A percentile compares a stretch with the other conserved stretches of the same genome.
Evolutionary conservation across 1,284 basidiomycete species (phyloP).

Genomic region (Pterulicium gracile): DNA sequence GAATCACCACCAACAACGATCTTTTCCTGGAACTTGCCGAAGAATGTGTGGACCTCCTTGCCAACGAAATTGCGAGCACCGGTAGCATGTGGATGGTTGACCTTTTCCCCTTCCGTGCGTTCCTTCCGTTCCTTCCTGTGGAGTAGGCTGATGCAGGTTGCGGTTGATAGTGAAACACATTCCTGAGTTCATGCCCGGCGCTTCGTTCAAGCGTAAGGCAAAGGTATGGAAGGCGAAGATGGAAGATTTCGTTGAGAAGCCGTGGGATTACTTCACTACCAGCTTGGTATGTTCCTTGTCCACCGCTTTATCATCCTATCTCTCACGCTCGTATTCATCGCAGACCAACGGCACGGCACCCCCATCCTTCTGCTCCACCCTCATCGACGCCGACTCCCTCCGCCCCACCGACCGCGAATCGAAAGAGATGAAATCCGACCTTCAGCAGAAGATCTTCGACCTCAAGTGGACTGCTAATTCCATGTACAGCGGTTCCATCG

Average conservation of each 20-base stretch:
- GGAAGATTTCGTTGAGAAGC: conserved; percentile 54
- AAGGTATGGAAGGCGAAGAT: conserved; percentile 53
- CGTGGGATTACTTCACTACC: conserved; percentile 46
- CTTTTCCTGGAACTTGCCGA: conserved; percentile 46
- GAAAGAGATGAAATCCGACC: conserved; percentile 11
- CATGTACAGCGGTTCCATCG: conserved; percentile 56
- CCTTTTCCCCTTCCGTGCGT: conserved; percentile 33
- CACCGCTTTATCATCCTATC: no score
- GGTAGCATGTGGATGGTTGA: conserved; percentile 65
- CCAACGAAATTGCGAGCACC: conserved; percentile 50
- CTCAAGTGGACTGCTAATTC: conserved; percentile 64
- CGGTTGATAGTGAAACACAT: conserved; percentile 22
- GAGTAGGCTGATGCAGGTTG: conserved; percentile 14
- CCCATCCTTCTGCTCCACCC: conserved; percentile 50
- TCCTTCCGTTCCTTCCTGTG: conserved; percentile 13
- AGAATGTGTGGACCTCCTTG: conserved; percentile 46
- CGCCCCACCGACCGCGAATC: conserved; percentile 16
- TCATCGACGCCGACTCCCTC: conserved; percentile 30
- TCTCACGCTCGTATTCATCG: conserved; percentile 2
- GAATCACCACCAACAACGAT: conserved; percentile 40
- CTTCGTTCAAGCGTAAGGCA: conserved; percentile 42
- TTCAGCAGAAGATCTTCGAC: conserved; percentile 39
- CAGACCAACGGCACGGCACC: conserved; percentile 43
- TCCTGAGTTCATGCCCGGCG: conserved; percentile 35
- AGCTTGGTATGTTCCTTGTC: conserved; percentile 33